A percentile compares a stretch with the other conserved stretches of the same genome.
These are phyloP conservation scores for Tylopilus intermedius DNA, from an alignment of 768 basidiomycete species.

Conservation along the genomic window DNA sequence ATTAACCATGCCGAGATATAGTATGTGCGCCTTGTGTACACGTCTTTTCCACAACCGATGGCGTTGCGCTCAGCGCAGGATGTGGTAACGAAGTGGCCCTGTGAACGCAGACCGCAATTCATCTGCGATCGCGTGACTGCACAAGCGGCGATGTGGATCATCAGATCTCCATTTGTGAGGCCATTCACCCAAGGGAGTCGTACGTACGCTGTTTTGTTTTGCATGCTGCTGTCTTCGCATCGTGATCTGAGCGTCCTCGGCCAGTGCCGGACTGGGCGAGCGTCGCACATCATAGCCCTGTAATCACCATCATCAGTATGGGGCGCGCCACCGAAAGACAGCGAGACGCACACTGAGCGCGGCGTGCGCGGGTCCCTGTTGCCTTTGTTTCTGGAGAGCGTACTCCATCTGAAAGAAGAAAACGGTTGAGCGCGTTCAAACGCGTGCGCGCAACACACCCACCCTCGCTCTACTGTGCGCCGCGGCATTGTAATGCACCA, in stretches of 20 bases:
- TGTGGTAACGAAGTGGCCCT: conserved; percentile 7
- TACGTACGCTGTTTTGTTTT: conserved; percentile 20
- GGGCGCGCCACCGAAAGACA: not conserved
- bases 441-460: not conserved
- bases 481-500: conserved; percentile 30
- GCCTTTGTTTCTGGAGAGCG: conserved; percentile 29
- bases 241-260: conserved; percentile 31
- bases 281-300: conserved; percentile 30
- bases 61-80: conserved; percentile 20
- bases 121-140: conserved; percentile 30
- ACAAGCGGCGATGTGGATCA: conserved; percentile 7
- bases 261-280: conserved; percentile 29
- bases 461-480: conserved; percentile 30
- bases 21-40: conserved; percentile 14
- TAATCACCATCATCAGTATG: not conserved
- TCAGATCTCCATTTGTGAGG: conserved; percentile 9
- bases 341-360: conserved; percentile 21
- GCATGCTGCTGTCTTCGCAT: conserved; percentile 28
- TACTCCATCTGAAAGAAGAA: conserved; percentile 26
- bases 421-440: conserved; percentile 4
- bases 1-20: conserved; percentile 22
- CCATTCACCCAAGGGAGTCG: not conserved
- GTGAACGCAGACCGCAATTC: conserved; percentile 6
- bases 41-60: conserved; percentile 12
- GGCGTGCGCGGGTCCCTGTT: conserved; percentile 23